phyloP scores from a whole-genome alignment of 495 filamentous ascomycete genomes.

The Trypethelium eluteriae region DNA sequence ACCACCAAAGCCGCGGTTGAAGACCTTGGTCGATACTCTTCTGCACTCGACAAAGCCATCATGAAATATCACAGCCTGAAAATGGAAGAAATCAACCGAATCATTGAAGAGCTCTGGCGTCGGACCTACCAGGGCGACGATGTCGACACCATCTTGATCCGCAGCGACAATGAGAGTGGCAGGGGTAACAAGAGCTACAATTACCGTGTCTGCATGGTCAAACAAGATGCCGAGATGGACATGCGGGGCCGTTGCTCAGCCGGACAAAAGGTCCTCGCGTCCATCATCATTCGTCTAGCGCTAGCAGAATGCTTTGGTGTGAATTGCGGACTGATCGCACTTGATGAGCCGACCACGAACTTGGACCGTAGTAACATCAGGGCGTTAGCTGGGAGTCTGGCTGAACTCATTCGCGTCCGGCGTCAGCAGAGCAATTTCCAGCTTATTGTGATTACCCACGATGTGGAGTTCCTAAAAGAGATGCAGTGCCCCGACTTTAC shows the following conservation, averaged over 20 bases:
- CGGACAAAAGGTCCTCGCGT: conserved; percentile 90
- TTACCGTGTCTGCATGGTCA: conserved; percentile 97
- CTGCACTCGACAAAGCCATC: conserved; percentile 85
- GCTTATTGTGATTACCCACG: conserved; percentile 96
- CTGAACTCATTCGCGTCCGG: conserved; percentile 80
- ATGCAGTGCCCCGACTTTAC: conserved; percentile 95
- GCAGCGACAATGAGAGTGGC: conserved; percentile 71
- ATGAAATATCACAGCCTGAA: conserved; percentile 93
- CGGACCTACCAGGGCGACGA: conserved; percentile 95
- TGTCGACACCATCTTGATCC: conserved; percentile 92
- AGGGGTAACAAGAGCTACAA: conserved; percentile 83
- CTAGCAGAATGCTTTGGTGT: conserved; percentile 94
- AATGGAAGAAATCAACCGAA: conserved; percentile 98
- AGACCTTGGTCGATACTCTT: conserved; percentile 71
- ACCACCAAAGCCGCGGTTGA: conserved; percentile 88
- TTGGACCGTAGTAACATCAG: conserved; percentile 91
- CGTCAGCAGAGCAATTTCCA: conserved; percentile 88
- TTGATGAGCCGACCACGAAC: conserved; percentile 97
- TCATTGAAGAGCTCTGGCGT: conserved; percentile 92
- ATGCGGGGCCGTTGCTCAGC: conserved; percentile 97
- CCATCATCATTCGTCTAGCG: conserved; percentile 95
- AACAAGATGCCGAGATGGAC: conserved; percentile 95
- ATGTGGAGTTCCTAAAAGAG: conserved; percentile 87
- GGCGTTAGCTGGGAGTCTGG: conserved; percentile 73
- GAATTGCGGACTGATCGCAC: conserved; percentile 92